Base-by-base conservation (phyloP, 495 filamentous ascomycete genomes). In the Chaetomium cochliodes region DNA sequence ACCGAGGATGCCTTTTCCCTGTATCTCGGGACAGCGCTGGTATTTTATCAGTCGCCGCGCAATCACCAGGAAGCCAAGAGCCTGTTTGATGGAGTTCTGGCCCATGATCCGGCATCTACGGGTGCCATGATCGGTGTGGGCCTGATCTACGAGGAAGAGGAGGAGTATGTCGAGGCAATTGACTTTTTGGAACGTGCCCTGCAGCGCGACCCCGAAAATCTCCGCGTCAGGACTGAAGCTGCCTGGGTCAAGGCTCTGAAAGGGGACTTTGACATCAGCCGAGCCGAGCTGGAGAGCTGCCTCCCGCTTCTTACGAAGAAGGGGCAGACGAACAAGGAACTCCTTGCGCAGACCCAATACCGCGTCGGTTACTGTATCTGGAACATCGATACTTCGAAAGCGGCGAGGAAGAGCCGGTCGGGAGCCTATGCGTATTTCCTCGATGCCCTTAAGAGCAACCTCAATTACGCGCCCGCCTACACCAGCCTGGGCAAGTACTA, bases 401-500 rank as follows among this genome's bases (percentile, higher is more conserved):
- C 85, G 12, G 86, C 90, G 12, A 81, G 96, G 47, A 93, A 90
- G 77, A 84, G 87, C 68, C 88, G 93, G 26, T 84, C 80, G 33
- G 78, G 78, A 25, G 88, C 93, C 3, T 97, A 97, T 69, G 80
- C 87, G 13, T 87, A 85, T 71, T 97, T 96, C 72, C 81, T 98
- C 9, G 86, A 87, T 30, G 87, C 96, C 0, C 82, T 98, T 28
- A 92, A 96, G 68, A 87, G 85, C 39, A 93, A 97, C 70, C 83
- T 94, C 73, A 97, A 91, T 70, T 94, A 85, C 75, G 93, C 94
- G 2, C 92, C 94, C 5, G 87, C 94, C 0, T 99, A 97, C 77
- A 96, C 92, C 0, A 93, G 86, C 60, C 85, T 99, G 12, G 94
- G 94, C n/a, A 79, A 93, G n/a, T 99, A 88, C 77, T 99, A 96